These are phyloP conservation scores for Helminthosporium solani DNA, from an alignment of 2,329 filamentous ascomycete species.

Conservation along the genomic window DNA sequence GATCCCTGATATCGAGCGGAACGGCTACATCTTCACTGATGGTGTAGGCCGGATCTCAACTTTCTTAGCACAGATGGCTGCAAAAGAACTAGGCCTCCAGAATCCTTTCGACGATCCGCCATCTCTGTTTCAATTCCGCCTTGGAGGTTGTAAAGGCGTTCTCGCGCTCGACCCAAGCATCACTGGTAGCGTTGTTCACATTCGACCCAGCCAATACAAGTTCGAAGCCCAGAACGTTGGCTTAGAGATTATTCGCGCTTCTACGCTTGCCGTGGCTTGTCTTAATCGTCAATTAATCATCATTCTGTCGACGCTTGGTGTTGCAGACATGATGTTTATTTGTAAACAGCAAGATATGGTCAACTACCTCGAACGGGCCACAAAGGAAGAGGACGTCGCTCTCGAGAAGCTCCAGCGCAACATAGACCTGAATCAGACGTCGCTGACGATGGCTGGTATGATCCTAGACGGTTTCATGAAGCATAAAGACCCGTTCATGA, in stretches of 20 bases:
- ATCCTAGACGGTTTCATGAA: conserved; percentile 77
- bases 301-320: conserved; percentile 76
- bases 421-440: conserved; percentile 83
- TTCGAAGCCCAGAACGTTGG: conserved; percentile 70
- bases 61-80: conserved; percentile 72
- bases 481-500: conserved; percentile 74
- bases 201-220: conserved; percentile 85
- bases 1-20: conserved; percentile 69
- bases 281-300: conserved; percentile 89
- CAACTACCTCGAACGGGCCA: conserved; percentile 65
- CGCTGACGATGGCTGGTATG: conserved; percentile 71
- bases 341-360: conserved; percentile 69
- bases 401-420: conserved; percentile 68
- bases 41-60: conserved; percentile 90
- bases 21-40: conserved; percentile 78
- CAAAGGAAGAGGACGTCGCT: conserved; percentile 65
- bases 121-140: conserved; percentile 86
- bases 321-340: conserved; percentile 66
- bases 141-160: conserved; percentile 91
- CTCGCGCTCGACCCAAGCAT: conserved; percentile 72
- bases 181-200: conserved; percentile 67
- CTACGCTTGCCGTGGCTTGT: conserved; percentile 72
- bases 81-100: conserved; percentile 65
- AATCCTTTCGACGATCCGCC: conserved; percentile 59
- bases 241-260: conserved; percentile 83